A percentile compares a stretch with the other conserved stretches of the same genome.
phyloP scores from a whole-genome alignment of 306 rosid genomes.

The Acacia confusa region DNA sequence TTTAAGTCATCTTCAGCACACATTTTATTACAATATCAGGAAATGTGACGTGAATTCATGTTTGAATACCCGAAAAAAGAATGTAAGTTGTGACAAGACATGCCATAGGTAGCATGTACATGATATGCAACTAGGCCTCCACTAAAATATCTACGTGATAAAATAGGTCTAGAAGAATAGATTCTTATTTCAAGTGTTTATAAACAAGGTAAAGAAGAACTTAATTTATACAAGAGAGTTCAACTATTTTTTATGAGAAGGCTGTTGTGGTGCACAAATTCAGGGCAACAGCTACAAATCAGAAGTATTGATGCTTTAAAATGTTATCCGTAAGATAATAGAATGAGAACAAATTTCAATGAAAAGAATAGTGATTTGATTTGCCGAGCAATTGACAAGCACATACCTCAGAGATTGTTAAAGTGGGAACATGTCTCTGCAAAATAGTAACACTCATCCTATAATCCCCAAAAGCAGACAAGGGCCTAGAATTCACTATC shows the following conservation, averaged over 20 bases:
- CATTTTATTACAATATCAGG: not conserved
- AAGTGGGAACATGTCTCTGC: constrained; percentile 49
- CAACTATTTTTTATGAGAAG: not conserved
- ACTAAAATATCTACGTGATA: not conserved
- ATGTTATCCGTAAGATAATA: constrained; percentile 20
- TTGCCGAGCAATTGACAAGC: constrained; percentile 49
- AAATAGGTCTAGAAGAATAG: not conserved
- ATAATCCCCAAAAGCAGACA: constrained; percentile 56
- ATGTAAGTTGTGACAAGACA: not conserved
- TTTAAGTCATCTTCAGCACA: not conserved
- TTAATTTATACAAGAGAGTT: not conserved
- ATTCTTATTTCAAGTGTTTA: not conserved
- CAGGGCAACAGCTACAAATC: constrained; percentile 20
- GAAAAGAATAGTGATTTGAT: constrained; percentile 57
- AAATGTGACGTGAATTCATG: not conserved
- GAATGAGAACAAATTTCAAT: constrained; percentile 34
- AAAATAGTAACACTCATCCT: constrained; percentile 57
- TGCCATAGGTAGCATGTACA: not conserved
- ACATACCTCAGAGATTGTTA: constrained; percentile 74
- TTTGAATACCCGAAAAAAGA: not conserved
- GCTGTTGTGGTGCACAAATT: not conserved
- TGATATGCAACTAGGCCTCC: not conserved
- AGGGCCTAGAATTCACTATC: constrained; percentile 46
- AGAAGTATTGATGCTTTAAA: constrained; percentile 16
- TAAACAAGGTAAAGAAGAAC: not conserved